Evolutionary conservation across 2,329 filamentous ascomycete genomes (phyloP).

Genomic region (Lomentospora prolificans): DNA sequence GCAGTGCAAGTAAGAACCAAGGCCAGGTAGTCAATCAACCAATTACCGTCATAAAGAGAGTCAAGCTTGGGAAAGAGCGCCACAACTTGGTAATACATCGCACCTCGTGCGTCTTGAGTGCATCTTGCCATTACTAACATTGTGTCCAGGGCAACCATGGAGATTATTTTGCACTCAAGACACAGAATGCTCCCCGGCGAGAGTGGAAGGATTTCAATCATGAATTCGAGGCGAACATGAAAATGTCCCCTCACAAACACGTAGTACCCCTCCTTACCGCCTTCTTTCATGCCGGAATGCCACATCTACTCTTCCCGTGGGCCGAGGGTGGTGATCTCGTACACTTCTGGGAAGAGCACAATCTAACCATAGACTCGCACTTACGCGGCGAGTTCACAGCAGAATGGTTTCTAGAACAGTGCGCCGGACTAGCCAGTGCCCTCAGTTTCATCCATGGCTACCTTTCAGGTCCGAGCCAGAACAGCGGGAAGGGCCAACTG

Average conservation of each 20-base stretch:
- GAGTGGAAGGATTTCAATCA: not conserved
- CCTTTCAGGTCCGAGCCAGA: not conserved
- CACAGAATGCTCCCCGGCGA: not conserved
- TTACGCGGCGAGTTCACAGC: not conserved
- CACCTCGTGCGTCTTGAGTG: too few species aligned
- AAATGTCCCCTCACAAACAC: not conserved
- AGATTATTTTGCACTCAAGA: not conserved
- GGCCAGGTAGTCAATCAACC: not conserved
- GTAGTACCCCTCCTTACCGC: not conserved
- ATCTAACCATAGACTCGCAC: not conserved
- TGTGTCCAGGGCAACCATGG: too few species aligned
- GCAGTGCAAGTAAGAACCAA: not conserved
- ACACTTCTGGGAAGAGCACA: conserved; percentile 10
- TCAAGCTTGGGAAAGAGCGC: not conserved
- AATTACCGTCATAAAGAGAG: conserved; percentile 1
- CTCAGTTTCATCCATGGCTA: conserved; percentile 3
- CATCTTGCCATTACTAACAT: too few species aligned
- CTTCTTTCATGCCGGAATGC: not conserved
- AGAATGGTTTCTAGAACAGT: conserved; percentile 1
- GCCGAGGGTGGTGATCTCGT: conserved; percentile 9
- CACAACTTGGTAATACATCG: conserved; percentile 2
- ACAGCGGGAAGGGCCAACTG: not conserved
- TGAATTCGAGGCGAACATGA: not conserved
- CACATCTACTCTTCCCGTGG: conserved; percentile 2
- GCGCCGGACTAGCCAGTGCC: not conserved